These are phyloP conservation scores for Cordyceps javanica DNA, from an alignment of 2,329 filamentous ascomycete species.

Conservation along the genomic window DNA sequence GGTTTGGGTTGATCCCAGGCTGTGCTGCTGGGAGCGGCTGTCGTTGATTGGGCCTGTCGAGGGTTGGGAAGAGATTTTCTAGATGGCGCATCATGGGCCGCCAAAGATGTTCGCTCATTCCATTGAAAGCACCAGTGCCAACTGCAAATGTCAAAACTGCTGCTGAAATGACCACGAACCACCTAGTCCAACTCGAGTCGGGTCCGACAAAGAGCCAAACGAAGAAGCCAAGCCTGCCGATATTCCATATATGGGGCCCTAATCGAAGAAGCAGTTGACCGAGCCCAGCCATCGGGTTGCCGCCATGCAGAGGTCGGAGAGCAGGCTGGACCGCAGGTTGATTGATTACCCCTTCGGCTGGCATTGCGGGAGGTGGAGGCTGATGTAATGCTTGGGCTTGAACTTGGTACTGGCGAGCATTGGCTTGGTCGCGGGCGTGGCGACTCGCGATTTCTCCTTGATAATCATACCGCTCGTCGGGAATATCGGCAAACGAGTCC, in stretches of 20 bases:
- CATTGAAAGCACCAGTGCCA: slow-evolving; percentile 54
- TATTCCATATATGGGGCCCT: slow-evolving; percentile 51
- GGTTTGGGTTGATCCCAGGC: slow-evolving; percentile 28
- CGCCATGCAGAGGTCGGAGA: not conserved
- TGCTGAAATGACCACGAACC: slow-evolving; percentile 47
- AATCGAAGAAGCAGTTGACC: slow-evolving; percentile 3
- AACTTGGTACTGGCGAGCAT: not conserved
- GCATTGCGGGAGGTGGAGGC: not conserved
- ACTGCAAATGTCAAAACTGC: slow-evolving; percentile 51
- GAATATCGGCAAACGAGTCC: not conserved
- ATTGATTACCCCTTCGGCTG: not conserved
- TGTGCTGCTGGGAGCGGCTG: slow-evolving; percentile 25
- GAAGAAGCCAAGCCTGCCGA: slow-evolving; percentile 51
- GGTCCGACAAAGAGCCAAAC: slow-evolving; percentile 60
- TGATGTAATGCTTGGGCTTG: not conserved
- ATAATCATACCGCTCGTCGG: not conserved
- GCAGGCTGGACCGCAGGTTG: not conserved
- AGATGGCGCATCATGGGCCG: slow-evolving; percentile 52
- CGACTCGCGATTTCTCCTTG: not conserved
- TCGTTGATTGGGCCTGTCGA: slow-evolving; percentile 26
- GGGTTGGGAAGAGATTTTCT: slow-evolving; percentile 49
- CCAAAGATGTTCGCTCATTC: slow-evolving; percentile 48
- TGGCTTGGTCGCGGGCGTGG: not conserved
- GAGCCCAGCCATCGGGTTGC: not conserved
- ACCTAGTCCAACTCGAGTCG: slow-evolving; percentile 52